Evolutionary conservation across 1,284 basidiomycete genomes (phyloP), one percentile per base, ranked within the genome.

Genomic region (Leccinum griseonigrum): DNA sequence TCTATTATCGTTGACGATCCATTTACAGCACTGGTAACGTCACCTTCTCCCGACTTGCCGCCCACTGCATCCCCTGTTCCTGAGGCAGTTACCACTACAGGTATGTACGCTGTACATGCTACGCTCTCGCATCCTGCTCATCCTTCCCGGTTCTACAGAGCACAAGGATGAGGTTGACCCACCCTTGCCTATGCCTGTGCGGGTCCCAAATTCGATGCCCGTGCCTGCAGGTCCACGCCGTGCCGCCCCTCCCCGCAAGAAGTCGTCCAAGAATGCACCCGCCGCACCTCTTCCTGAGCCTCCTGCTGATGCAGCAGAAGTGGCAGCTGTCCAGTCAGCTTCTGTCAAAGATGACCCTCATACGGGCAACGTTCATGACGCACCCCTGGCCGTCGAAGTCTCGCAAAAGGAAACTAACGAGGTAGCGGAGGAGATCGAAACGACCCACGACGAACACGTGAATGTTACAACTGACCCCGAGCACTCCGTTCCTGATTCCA

Each of bases 211-310:
- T 7, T 78, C 84, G 1, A 92, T 92, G 88, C 90, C 90, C n/a
- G 77, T 89, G 4, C 88, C 90, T 14, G 79, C 81, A n/a, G 86
- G 73, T 10, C 90, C 90, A 46, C 83, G 85, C 53, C 82, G 90
- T 5, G 81, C 86, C 16, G 87, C 77, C 3, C 90, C 88, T 52
- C 90, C 90, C 4, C 80, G 90, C 56, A 87, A 83, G 76, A 87
- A 87, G 67, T 64, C 76, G 67, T 64, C 76, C 43, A 88, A 86
- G 65, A 74, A 78, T 4, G 74, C 78, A 40, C 75, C 78, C 9
- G 16, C 61, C 2, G 10, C 59, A 22, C 58, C 64, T 2, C 64
- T 73, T 16, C 64, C 69, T 3, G 67, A 68, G 3, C 64, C 73
- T 10, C 74, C 78, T n/a, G 59, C 67, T 1, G 63, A 67, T 34